A percentile compares a stretch with the other conserved stretches of the same genome.
Conservation (phyloP, 768 basidiomycete genomes). For the Chiua virens region DNA sequence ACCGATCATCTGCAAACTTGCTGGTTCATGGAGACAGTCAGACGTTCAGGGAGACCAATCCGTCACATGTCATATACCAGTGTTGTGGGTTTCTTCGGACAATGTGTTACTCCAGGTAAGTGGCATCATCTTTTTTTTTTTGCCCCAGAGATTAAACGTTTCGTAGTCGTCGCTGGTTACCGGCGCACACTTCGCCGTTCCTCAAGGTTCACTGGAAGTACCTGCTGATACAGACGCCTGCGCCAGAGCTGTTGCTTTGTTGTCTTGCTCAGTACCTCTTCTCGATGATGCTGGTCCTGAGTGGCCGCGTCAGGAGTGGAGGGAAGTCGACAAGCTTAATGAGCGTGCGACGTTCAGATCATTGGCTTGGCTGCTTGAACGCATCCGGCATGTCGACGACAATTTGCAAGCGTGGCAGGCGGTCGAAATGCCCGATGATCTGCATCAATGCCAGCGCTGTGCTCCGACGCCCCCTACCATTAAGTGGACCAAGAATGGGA, state of each 20-base stretch:
- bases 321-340: constrained; percentile 82
- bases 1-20: constrained; percentile 72
- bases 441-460: constrained; percentile 71
- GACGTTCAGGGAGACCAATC: constrained; percentile 45
- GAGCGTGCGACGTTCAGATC: constrained; percentile 80
- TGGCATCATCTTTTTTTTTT: not conserved
- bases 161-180: constrained; percentile 51
- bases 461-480: constrained; percentile 77
- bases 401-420: constrained; percentile 68
- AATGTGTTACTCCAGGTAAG: constrained; percentile 56
- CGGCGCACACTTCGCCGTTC: constrained; percentile 67
- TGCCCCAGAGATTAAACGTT: constrained; percentile 4
- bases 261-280: constrained; percentile 76
- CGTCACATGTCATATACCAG: constrained; percentile 59
- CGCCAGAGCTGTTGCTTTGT: constrained; percentile 69
- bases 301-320: constrained; percentile 77
- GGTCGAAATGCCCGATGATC: constrained; percentile 44
- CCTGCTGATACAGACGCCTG: constrained; percentile 62
- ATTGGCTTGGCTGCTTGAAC: constrained; percentile 85
- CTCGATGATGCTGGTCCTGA: constrained; percentile 67
- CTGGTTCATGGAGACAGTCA: constrained; percentile 77
- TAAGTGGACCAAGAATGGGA: constrained; percentile 66
- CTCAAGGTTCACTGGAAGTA: constrained; percentile 51
- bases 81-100: constrained; percentile 58
- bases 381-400: constrained; percentile 73